Conservation (phyloP, 2,329 filamentous ascomycete genomes). For the Hypoxylon sp. region DNA sequence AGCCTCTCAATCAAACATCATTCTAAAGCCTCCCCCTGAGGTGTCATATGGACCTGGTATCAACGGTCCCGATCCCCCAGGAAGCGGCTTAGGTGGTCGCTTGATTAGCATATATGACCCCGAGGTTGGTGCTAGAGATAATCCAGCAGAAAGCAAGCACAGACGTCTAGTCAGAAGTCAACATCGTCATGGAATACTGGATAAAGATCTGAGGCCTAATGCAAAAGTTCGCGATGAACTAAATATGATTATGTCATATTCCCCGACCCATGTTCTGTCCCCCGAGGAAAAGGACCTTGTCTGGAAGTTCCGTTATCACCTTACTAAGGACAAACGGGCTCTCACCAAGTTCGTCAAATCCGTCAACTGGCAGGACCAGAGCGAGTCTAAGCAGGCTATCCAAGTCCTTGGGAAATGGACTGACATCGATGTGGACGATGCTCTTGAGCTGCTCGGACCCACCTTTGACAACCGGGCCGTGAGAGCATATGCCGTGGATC, state of each 20-base stretch:
- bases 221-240: slow-evolving; percentile 95
- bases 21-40: slow-evolving; percentile 85
- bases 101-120: slow-evolving; percentile 93
- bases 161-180: slow-evolving; percentile 91
- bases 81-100: slow-evolving; percentile 67
- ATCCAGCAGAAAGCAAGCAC: slow-evolving; percentile 96
- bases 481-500: slow-evolving; percentile 92
- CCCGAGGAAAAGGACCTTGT: slow-evolving; percentile 95
- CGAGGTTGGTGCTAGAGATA: slow-evolving; percentile 89
- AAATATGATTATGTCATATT: slow-evolving; percentile 91
- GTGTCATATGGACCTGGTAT: slow-evolving; percentile 93
- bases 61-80: slow-evolving; percentile 72
- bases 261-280: slow-evolving; percentile 88
- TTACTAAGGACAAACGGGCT: slow-evolving; percentile 91
- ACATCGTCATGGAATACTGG: slow-evolving; percentile 89
- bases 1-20: slow-evolving; percentile 75
- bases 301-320: slow-evolving; percentile 97
- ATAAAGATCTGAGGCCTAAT: slow-evolving; percentile 96
- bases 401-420: slow-evolving; percentile 94
- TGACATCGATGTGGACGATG: slow-evolving; percentile 96
- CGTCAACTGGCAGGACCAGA: slow-evolving; percentile 90
- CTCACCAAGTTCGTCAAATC: slow-evolving; percentile 99
- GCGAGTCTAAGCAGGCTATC: slow-evolving; percentile 89
- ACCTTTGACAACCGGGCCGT: slow-evolving; percentile 91
- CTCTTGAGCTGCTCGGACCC: slow-evolving; percentile 91